Conservation (phyloP, 2,329 filamentous ascomycete species). For the Cercospora brassicicola region DNA sequence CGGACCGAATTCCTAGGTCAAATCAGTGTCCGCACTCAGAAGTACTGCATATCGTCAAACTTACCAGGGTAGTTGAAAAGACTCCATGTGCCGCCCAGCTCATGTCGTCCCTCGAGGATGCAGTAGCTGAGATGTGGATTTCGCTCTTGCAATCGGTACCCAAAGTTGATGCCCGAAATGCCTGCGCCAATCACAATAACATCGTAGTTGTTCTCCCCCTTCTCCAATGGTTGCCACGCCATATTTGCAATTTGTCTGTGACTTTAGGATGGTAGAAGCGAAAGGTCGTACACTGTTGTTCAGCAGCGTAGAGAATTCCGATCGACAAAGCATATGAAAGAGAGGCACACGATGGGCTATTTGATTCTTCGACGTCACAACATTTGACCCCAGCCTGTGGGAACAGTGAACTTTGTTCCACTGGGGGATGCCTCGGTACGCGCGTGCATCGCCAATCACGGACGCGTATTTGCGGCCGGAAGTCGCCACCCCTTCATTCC, state of each 20-base stretch:
- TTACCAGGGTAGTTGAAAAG: conserved; percentile 67
- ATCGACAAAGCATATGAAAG: not conserved
- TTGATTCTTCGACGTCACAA: conserved; percentile 10
- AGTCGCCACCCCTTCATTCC: not conserved
- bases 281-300: not conserved
- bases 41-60: not conserved
- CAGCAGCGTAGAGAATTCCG: not conserved
- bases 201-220: conserved; percentile 40
- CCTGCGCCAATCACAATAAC: conserved; percentile 69
- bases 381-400: not conserved
- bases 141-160: conserved; percentile 56
- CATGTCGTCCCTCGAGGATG: conserved; percentile 66
- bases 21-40: not conserved
- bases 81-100: conserved; percentile 76
- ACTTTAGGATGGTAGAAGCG: too few relatives aligned
- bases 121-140: conserved; percentile 60
- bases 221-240: conserved; percentile 28
- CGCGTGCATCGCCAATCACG: conserved; percentile 7
- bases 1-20: conserved; percentile 54
- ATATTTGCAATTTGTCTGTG: conserved; percentile 15
- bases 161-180: conserved; percentile 72
- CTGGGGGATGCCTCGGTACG: conserved; percentile 8
- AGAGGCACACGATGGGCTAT: conserved; percentile 13
- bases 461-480: not conserved
- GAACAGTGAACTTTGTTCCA: not conserved